phyloP scores from a whole-genome alignment of 176 grass and related monocot genomes.

The Oryza glaberrima region DNA sequence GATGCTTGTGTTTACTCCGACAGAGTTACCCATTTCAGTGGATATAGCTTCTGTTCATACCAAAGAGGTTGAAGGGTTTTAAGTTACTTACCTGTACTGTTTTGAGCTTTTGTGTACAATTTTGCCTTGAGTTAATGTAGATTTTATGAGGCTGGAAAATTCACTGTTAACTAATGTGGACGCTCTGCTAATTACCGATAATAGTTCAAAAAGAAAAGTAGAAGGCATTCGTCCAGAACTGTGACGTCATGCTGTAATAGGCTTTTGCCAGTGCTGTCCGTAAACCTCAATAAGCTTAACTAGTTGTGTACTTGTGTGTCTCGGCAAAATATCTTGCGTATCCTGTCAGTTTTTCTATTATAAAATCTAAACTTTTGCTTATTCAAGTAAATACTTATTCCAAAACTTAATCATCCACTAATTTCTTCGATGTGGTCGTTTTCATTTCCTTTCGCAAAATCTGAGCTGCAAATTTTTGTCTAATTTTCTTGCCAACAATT shows the following conservation, averaged over 20 bases:
- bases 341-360: background rate
- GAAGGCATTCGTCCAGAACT: background rate
- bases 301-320: background rate
- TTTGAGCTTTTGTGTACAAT: conserved; percentile 15
- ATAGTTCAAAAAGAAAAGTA: background rate
- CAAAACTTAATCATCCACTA: background rate
- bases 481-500: background rate
- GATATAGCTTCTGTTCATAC: background rate
- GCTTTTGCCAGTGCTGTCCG: background rate
- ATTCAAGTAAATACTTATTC: background rate
- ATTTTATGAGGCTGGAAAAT: background rate
- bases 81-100: background rate
- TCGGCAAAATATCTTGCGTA: background rate
- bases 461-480: background rate
- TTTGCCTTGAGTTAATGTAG: conserved; percentile 22
- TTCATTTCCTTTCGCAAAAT: background rate
- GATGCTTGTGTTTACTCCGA: conserved; percentile 9
- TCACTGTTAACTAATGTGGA: background rate
- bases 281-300: background rate
- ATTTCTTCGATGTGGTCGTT: background rate
- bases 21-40: conserved; percentile 5
- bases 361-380: background rate
- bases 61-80: background rate
- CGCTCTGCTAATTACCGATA: background rate
- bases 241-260: background rate